Conservation (phyloP, 768 basidiomycete genomes). For the Peribolospora baueri region DNA sequence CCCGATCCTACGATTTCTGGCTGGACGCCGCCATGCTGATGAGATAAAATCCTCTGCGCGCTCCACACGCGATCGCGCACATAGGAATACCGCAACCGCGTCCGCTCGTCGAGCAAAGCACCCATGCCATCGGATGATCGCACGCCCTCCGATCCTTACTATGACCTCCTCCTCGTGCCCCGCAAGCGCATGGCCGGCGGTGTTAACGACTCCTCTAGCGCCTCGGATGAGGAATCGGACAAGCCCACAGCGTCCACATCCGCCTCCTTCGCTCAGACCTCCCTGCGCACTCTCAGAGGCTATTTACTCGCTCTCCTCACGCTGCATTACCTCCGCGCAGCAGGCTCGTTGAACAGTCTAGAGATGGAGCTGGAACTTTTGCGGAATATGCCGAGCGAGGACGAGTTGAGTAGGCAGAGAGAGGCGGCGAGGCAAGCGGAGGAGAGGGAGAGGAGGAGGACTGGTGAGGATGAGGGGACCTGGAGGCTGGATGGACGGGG, state of each 20-base stretch:
- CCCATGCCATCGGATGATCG: too few relatives aligned
- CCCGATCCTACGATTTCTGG: background rate
- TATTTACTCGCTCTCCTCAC: constrained; percentile 8
- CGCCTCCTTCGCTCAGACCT: constrained; percentile 6
- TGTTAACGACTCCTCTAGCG: background rate
- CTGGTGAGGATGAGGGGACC: constrained; percentile 28
- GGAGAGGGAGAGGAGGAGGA: constrained; percentile 20
- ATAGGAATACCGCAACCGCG: too few relatives aligned
- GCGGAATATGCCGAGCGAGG: constrained; percentile 43
- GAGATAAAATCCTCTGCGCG: too few relatives aligned
- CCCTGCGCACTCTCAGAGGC: too few relatives aligned
- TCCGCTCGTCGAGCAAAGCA: too few relatives aligned
- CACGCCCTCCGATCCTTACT: background rate
- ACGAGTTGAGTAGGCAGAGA: constrained; percentile 40
- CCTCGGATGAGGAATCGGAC: background rate
- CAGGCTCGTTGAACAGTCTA: constrained; percentile 11
- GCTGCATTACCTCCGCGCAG: constrained; percentile 11
- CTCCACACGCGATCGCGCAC: too few relatives aligned
- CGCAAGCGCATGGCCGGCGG: background rate
- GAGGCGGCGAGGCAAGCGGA: constrained; percentile 48
- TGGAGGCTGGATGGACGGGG: constrained; percentile 48
- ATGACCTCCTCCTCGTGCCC: background rate
- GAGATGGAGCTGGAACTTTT: constrained; percentile 12
- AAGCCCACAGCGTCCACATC: constrained; percentile 5
- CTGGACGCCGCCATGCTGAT: too few relatives aligned